phyloP scores from a whole-genome alignment of 768 basidiomycete genomes.

The Calocera viscosa region DNA sequence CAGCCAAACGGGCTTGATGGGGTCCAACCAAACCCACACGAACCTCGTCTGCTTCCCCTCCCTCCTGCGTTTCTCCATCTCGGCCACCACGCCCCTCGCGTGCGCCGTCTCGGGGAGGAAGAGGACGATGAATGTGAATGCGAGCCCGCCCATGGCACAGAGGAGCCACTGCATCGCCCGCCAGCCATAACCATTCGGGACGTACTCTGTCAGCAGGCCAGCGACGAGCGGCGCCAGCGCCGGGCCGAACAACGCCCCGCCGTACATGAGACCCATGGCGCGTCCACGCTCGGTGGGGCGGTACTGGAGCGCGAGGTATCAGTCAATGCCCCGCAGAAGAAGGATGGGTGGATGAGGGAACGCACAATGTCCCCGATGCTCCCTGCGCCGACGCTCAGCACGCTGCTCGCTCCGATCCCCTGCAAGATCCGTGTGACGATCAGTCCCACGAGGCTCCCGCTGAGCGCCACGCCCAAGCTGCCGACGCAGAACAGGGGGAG shows the following conservation, averaged over 20 bases:
- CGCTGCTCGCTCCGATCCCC: constrained; percentile 47
- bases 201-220: constrained; percentile 14
- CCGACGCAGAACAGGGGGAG: constrained; percentile 48
- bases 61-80: not conserved
- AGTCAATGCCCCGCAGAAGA: not conserved
- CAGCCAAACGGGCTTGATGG: constrained; percentile 12
- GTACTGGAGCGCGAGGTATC: not conserved
- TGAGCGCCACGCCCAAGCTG: constrained; percentile 46
- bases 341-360: not conserved
- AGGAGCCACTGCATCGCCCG: constrained; percentile 19
- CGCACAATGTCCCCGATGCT: constrained; percentile 28
- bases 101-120: constrained; percentile 17
- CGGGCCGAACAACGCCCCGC: constrained; percentile 5
- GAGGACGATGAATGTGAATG: constrained; percentile 10
- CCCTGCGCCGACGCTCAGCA: constrained; percentile 42
- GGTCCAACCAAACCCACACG: not conserved
- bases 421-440: constrained; percentile 55
- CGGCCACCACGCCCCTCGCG: constrained; percentile 4
- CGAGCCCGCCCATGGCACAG: constrained; percentile 13
- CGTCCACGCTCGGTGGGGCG: constrained; percentile 1
- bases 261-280: constrained; percentile 7
- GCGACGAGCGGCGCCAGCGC: not conserved
- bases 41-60: not conserved
- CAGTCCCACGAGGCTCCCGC: constrained; percentile 35
- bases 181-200: constrained; percentile 13